A percentile compares a stretch with the other conserved stretches of the same genome.
Conservation (phyloP, 2,329 filamentous ascomycete species). For the Macrophomina tecta region DNA sequence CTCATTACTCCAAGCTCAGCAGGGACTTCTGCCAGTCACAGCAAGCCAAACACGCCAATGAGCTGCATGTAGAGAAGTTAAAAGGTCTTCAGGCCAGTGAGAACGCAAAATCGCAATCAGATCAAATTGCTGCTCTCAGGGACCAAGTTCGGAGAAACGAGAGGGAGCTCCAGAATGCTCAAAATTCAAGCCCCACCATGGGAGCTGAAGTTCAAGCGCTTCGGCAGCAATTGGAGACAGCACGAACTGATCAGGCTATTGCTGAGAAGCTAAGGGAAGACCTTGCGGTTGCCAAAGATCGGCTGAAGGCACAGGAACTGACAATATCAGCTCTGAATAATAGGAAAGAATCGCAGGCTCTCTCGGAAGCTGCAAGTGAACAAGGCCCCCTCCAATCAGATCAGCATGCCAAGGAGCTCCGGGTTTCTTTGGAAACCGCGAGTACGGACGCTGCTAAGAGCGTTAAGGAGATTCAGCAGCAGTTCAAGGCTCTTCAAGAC, state of each 20-base stretch:
- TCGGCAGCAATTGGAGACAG: not conserved
- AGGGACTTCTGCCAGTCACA: not conserved
- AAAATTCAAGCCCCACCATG: no score
- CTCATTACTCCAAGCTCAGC: not conserved
- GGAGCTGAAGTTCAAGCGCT: not conserved
- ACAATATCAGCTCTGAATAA: not conserved
- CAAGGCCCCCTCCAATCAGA: not conserved
- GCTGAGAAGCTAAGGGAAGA: not conserved
- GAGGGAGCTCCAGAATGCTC: not conserved
- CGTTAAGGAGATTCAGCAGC: not conserved
- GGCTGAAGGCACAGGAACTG: not conserved
- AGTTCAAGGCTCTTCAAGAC: not conserved
- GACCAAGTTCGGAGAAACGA: not conserved
- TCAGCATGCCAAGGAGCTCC: not conserved
- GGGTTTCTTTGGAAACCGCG: not conserved
- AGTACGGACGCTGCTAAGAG: not conserved
- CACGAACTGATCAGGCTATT: not conserved
- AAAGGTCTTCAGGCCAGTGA: not conserved
- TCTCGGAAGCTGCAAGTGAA: not conserved
- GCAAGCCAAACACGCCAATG: not conserved
- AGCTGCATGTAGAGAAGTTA: not conserved
- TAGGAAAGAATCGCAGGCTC: not conserved
- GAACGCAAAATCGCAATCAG: not conserved
- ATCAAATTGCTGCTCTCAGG: slow-evolving; percentile 2
- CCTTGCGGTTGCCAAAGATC: not conserved